Conservation (phyloP, 805 yeast genomes). For the Nakazawaea molendinolei region DNA sequence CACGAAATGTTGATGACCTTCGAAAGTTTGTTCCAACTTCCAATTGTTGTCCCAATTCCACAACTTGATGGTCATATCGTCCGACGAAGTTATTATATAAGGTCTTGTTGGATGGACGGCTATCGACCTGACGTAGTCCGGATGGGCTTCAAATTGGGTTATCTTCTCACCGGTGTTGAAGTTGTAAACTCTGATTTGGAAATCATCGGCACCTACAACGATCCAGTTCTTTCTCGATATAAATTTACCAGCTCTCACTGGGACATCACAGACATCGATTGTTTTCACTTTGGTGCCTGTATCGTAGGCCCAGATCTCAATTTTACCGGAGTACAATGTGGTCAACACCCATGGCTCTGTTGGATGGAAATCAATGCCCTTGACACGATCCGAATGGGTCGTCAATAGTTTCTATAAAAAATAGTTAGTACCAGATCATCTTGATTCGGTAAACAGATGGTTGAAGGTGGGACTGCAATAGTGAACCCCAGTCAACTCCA, state of each 20-base stretch:
- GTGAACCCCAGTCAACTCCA: too few relatives aligned
- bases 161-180: conserved; percentile 94
- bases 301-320: conserved; percentile 93
- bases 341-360: conserved; percentile 95
- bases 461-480: too few relatives aligned
- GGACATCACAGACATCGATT: conserved; percentile 91
- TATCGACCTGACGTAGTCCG: conserved; percentile 89
- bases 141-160: conserved; percentile 95
- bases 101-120: conserved; percentile 95
- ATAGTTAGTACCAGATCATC: too few relatives aligned
- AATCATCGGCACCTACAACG: conserved; percentile 93
- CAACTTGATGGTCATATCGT: conserved; percentile 83
- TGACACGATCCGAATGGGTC: conserved; percentile 92
- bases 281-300: conserved; percentile 78
- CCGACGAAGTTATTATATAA: conserved; percentile 80
- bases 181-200: conserved; percentile 87
- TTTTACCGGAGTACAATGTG: conserved; percentile 83
- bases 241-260: conserved; percentile 92
- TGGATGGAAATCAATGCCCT: conserved; percentile 97
- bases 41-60: conserved; percentile 98
- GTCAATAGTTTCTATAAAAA: conserved; percentile 71
- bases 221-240: conserved; percentile 97
- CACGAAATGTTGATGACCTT: conserved; percentile 93
- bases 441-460: too few relatives aligned
- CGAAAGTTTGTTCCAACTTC: conserved; percentile 84